A percentile compares a stretch with the other conserved stretches of the same genome.
phyloP scores from a whole-genome alignment of 331 rosid genomes.

The Malus hybrid region DNA sequence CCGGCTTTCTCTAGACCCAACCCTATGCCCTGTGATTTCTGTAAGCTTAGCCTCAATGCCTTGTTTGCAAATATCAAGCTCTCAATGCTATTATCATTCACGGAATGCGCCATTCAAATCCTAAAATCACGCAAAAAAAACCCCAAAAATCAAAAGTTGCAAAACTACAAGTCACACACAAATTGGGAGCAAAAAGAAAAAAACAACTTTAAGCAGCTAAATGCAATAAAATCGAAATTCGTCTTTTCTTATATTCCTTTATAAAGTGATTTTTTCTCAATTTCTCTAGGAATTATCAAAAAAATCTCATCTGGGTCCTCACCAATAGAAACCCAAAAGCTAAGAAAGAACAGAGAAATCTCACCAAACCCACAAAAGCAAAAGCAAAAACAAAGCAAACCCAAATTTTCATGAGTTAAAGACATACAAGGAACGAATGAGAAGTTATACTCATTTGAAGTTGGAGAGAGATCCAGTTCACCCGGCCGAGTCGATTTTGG shows the following conservation, averaged over 20 bases:
- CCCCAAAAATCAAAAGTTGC: constrained; percentile 5
- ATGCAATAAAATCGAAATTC: not conserved
- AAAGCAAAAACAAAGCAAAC: not conserved
- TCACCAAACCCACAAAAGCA: constrained; percentile 9
- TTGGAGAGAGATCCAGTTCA: too few relatives aligned
- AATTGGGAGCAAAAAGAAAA: not conserved
- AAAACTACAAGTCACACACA: not conserved
- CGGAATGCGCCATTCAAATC: constrained; percentile 54
- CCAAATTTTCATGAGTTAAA: constrained; percentile 10
- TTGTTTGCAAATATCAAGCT: constrained; percentile 56
- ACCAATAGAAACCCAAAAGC: constrained; percentile 12
- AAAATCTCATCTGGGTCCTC: constrained; percentile 7
- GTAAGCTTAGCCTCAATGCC: constrained; percentile 73
- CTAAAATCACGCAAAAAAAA: not conserved
- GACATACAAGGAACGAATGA: not conserved
- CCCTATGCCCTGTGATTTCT: constrained; percentile 66
- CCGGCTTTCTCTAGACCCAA: constrained; percentile 71
- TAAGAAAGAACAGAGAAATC: not conserved
- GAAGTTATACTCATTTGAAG: too few relatives aligned
- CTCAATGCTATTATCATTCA: constrained; percentile 33
- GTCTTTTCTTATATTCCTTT: not conserved
- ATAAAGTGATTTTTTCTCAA: not conserved
- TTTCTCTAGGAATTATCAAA: constrained; percentile 39
- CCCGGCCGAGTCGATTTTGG: too few relatives aligned
- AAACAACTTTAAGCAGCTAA: constrained; percentile 4